A percentile compares a stretch with the other conserved stretches of the same genome.
Conservation (phyloP, 768 basidiomycete genomes). For the Rhodotorula paludigena region DNA sequence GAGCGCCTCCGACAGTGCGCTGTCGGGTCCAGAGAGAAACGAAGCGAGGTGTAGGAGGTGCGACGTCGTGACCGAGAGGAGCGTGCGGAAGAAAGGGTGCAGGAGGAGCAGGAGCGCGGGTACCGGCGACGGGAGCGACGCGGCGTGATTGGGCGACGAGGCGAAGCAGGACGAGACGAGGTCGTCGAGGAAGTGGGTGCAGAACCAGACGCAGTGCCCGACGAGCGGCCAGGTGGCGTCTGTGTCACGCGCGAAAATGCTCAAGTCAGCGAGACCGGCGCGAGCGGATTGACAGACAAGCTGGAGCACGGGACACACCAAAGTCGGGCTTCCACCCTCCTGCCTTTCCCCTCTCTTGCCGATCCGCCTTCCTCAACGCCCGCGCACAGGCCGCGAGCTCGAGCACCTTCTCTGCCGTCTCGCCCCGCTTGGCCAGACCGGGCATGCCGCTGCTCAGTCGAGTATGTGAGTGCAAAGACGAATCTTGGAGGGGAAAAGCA, state of each 20-base stretch:
- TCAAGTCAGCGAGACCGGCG: neutral
- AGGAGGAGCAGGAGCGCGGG: neutral
- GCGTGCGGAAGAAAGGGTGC: slow-evolving; percentile 5
- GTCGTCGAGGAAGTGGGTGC: neutral
- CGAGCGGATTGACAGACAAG: no score
- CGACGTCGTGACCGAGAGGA: neutral
- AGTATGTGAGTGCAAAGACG: neutral
- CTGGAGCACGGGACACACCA: no score
- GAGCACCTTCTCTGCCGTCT: neutral
- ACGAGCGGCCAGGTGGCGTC: slow-evolving; percentile 21
- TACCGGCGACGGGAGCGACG: neutral
- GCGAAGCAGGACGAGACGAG: neutral
- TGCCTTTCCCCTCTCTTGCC: neutral
- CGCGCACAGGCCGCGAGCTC: slow-evolving; percentile 1
- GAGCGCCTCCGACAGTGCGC: neutral
- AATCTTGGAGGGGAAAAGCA: no score
- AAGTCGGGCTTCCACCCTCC: neutral
- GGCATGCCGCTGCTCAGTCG: neutral
- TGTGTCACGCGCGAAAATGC: no score
- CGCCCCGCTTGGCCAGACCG: neutral
- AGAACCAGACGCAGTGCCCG: slow-evolving; percentile 5
- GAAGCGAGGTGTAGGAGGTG: neutral
- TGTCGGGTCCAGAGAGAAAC: no score
- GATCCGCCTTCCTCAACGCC: neutral
- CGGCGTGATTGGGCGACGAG: no score